Evolutionary conservation across 2,329 filamentous ascomycete species (phyloP).

Genomic region (Grosmannia huntii): DNA sequence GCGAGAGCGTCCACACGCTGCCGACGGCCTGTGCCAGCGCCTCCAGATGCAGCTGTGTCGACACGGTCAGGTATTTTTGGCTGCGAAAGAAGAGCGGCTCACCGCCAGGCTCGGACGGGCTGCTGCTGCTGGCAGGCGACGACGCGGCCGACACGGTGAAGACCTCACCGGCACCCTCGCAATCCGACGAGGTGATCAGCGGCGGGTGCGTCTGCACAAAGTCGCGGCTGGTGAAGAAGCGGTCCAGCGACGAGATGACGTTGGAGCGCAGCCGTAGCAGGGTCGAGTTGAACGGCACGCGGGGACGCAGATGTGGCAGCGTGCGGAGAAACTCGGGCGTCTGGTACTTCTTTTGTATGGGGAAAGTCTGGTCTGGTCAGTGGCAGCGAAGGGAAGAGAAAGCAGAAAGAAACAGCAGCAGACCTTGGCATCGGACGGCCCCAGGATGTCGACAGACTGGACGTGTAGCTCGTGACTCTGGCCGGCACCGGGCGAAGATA

Average conservation of each 20-base stretch:
- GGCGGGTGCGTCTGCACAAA: constrained; percentile 84
- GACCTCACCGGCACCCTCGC: constrained; percentile 90
- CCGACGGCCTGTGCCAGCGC: constrained; percentile 78
- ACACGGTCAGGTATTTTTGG: constrained; percentile 93
- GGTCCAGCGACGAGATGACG: constrained; percentile 56
- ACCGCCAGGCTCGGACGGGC: neutral
- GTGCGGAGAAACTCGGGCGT: constrained; percentile 78
- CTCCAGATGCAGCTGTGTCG: constrained; percentile 86
- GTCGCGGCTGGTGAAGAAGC: constrained; percentile 58
- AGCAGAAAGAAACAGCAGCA: constrained; percentile 19
- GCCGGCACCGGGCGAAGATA: constrained; percentile 50
- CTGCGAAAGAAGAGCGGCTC: constrained; percentile 57
- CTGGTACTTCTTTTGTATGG: constrained; percentile 94
- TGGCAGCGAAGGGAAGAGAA: neutral
- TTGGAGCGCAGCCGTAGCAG: constrained; percentile 75
- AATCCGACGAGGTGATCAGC: constrained; percentile 92
- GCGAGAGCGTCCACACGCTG: constrained; percentile 86
- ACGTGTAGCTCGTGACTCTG: constrained; percentile 77
- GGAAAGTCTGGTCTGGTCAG: constrained; percentile 52
- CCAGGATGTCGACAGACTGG: constrained; percentile 54
- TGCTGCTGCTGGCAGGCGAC: neutral
- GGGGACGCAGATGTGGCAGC: constrained; percentile 73
- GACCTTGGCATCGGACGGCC: constrained; percentile 68
- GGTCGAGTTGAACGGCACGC: constrained; percentile 68
- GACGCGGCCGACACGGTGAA: constrained; percentile 49